Evolutionary conservation across 73 alveolate species (phyloP), one percentile per base, ranked within the genome.

Genomic region (Tetrahymena borealis): DNA sequence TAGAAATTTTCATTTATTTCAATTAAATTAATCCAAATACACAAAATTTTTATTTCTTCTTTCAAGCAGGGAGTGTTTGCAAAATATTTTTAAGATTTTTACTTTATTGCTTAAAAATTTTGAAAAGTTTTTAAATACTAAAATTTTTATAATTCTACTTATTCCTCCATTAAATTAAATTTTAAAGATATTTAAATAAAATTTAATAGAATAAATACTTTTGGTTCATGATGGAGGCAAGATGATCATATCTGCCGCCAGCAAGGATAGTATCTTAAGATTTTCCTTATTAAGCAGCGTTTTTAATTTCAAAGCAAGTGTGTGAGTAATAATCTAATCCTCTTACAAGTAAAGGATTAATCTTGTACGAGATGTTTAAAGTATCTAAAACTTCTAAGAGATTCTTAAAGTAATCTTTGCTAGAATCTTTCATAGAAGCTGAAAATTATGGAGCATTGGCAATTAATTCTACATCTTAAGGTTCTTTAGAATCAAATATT

Each of bases 261-360:
- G 97, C 95, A 4, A 94, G 93, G 35, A 94, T 78, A 37, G 97
- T 92, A 33, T 94, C 93, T 77, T 94, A 91, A 20, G 94, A 92
- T 37, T 90, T 91, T 33, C 97, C 97, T 18, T 40, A 24, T 32
- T 60, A 6, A 11, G 38, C 92, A 32, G 77, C 33, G 11, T 43
- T 60, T 20, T 38, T 90, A 6, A 94, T 38, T 39, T 94, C 97
- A 92, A 94, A 94, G 41, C 97, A 94, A 3, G 94, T 78, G 39
- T 93, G 95, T 31, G 92, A 60, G 91, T 94, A 94, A 60, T 94
- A 94, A 38, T 94, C 97, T 18, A 94, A 92, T 31, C 97, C 97
- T 79, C 97, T 79, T 20, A 94, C 95, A 20, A 94, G 91, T 36
- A 20, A 35, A n/a, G 93, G 95, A 37, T 93, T 60, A 6, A 36